Evolutionary conservation across 306 rosid genomes (phyloP).

Genomic region (Acmispon strigosus): DNA sequence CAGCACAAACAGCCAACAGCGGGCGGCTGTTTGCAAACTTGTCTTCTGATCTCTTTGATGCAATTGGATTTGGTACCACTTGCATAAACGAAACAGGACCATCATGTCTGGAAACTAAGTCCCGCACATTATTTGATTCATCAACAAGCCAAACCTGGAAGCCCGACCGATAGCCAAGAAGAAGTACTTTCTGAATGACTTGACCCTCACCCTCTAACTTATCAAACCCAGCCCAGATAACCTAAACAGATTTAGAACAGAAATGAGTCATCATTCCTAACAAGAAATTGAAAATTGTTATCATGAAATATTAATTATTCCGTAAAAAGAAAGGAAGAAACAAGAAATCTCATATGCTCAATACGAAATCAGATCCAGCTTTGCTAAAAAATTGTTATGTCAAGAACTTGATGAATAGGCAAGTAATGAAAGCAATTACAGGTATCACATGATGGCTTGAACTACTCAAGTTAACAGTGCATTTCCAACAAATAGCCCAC

Average conservation of each 20-base stretch:
- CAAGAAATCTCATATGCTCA: neutral
- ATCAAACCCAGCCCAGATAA: conserved; percentile 96
- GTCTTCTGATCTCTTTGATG: conserved; percentile 54
- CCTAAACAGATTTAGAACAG: conserved; percentile 38
- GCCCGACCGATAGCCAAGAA: conserved; percentile 83
- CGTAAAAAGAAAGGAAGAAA: neutral
- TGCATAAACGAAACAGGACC: conserved; percentile 89
- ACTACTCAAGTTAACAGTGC: neutral
- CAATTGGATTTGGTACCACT: conserved; percentile 76
- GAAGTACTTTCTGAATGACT: conserved; percentile 57
- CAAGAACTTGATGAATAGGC: neutral
- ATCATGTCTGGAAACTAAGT: conserved; percentile 70
- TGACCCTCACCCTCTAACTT: conserved; percentile 69
- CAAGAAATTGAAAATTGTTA: neutral
- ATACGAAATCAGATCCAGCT: neutral
- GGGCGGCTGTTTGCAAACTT: conserved; percentile 69
- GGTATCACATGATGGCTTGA: neutral
- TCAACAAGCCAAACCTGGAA: conserved; percentile 99
- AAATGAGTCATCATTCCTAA: neutral
- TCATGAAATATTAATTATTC: neutral
- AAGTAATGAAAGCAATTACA: neutral
- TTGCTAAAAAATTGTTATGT: neutral
- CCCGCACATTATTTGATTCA: conserved; percentile 80
- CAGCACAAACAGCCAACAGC: conserved; percentile 65
- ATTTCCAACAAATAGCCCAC: neutral